Conservation (phyloP, 805 yeast genomes). For the Nakazawaea molendinolei region DNA sequence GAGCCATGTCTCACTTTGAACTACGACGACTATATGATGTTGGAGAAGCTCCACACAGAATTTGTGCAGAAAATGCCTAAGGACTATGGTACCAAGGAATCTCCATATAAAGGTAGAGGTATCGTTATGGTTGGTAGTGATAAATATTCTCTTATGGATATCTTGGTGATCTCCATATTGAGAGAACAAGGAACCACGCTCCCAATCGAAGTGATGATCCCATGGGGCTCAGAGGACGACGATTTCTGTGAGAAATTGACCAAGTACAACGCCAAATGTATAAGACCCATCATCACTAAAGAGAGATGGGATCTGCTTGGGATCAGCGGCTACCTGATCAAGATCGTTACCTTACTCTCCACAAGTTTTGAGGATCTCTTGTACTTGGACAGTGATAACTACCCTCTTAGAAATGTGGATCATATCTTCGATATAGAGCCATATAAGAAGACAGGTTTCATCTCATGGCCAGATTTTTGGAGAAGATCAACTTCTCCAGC, state of each 20-base stretch:
- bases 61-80: slow-evolving; percentile 37
- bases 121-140: slow-evolving; percentile 73
- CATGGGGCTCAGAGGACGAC: slow-evolving; percentile 37
- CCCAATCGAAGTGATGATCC: slow-evolving; percentile 45
- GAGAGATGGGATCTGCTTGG: slow-evolving; percentile 28
- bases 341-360: slow-evolving; percentile 39
- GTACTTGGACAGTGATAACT: slow-evolving; percentile 46
- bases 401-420: slow-evolving; percentile 43
- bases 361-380: slow-evolving; percentile 47
- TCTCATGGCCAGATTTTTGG: slow-evolving; percentile 61
- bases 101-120: slow-evolving; percentile 45
- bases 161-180: slow-evolving; percentile 42
- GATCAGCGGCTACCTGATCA: slow-evolving; percentile 41
- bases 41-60: slow-evolving; percentile 40
- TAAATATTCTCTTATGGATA: slow-evolving; percentile 55
- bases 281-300: slow-evolving; percentile 42
- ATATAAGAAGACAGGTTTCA: slow-evolving; percentile 41
- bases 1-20: slow-evolving; percentile 5
- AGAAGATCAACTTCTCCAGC: slow-evolving; percentile 46
- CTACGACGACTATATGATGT: slow-evolving; percentile 11
- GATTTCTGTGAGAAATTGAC: slow-evolving; percentile 34
- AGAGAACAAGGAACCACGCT: slow-evolving; percentile 38
- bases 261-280: slow-evolving; percentile 51
- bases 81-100: slow-evolving; percentile 24
- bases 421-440: slow-evolving; percentile 49